A percentile compares a stretch with the other conserved stretches of the same genome.
Conservation (phyloP, 768 basidiomycete species). For the Lepiota brunneoincarnata region DNA sequence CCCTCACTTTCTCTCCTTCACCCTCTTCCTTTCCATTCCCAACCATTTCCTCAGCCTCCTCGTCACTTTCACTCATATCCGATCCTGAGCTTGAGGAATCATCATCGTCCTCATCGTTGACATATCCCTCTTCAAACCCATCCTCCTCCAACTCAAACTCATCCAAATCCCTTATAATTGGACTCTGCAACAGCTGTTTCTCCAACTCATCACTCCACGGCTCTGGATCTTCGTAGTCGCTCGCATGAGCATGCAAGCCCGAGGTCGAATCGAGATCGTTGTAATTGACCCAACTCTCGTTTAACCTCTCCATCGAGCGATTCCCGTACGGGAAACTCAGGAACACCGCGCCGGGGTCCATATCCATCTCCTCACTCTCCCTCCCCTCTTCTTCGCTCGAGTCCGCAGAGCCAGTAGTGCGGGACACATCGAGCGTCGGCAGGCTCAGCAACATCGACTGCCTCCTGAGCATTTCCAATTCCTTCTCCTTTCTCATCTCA, state of each 20-base stretch:
- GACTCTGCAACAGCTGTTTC: neutral
- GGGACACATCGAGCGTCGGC: neutral
- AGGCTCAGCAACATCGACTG: neutral
- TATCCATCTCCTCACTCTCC: neutral
- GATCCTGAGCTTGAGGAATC: too few species aligned
- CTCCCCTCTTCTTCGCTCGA: neutral
- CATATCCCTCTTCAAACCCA: too few species aligned
- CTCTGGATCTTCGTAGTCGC: neutral
- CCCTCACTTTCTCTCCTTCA: neutral
- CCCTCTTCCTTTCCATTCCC: neutral
- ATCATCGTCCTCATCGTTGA: too few species aligned
- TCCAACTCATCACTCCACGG: conserved; percentile 6
- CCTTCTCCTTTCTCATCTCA: neutral
- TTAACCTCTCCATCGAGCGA: neutral
- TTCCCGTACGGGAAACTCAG: conserved; percentile 11
- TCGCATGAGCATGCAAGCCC: neutral
- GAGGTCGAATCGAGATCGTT: conserved; percentile 1
- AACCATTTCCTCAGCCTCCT: neutral
- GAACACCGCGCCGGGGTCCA: conserved; percentile 1
- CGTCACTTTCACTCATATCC: neutral
- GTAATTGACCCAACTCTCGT: conserved; percentile 8
- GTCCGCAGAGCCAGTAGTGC: neutral
- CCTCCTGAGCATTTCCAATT: neutral
- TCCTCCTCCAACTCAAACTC: too few species aligned
- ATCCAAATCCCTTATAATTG: neutral